Evolutionary conservation across 164 flowering plant genomes (phyloP).

Genomic region (Kingdonia uniflora): DNA sequence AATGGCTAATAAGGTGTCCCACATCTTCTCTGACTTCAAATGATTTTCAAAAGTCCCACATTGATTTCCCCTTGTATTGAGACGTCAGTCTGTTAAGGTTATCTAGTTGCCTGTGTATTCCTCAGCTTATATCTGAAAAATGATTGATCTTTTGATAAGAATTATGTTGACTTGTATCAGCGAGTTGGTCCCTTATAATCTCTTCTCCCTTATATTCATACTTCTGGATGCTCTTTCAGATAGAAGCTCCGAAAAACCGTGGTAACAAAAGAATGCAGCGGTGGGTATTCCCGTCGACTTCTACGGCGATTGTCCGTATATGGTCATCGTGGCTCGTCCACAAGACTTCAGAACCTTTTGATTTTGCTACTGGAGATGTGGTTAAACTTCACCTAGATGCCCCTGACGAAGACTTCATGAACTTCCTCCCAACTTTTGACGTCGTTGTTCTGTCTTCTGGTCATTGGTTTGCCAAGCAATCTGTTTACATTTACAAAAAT

Average conservation of each 20-base stretch:
- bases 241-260: slow-evolving; percentile 24
- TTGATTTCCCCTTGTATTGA: too few relatives aligned
- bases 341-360: slow-evolving; percentile 12
- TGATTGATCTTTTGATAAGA: too few relatives aligned
- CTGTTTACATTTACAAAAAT: slow-evolving; percentile 10
- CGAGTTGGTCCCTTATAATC: too few relatives aligned
- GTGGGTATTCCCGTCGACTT: slow-evolving; percentile 49
- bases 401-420: slow-evolving; percentile 20
- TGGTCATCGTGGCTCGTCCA: slow-evolving; percentile 36
- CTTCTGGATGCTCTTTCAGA: slow-evolving; percentile 14
- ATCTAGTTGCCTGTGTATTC: too few relatives aligned
- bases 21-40: too few relatives aligned
- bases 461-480: slow-evolving; percentile 37
- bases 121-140: too few relatives aligned
- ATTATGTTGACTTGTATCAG: too few relatives aligned
- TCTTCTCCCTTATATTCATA: neutral
- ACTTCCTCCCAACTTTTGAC: slow-evolving; percentile 15
- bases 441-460: slow-evolving; percentile 25
- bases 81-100: too few relatives aligned
- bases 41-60: too few relatives aligned
- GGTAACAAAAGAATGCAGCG: slow-evolving; percentile 39
- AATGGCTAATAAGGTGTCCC: too few relatives aligned
- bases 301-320: slow-evolving; percentile 49
- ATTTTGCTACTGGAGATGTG: slow-evolving; percentile 14
- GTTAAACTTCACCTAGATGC: slow-evolving; percentile 25